These are phyloP conservation scores for Collybia mongolica DNA, from an alignment of 768 basidiomycete species.

Conservation along the genomic window DNA sequence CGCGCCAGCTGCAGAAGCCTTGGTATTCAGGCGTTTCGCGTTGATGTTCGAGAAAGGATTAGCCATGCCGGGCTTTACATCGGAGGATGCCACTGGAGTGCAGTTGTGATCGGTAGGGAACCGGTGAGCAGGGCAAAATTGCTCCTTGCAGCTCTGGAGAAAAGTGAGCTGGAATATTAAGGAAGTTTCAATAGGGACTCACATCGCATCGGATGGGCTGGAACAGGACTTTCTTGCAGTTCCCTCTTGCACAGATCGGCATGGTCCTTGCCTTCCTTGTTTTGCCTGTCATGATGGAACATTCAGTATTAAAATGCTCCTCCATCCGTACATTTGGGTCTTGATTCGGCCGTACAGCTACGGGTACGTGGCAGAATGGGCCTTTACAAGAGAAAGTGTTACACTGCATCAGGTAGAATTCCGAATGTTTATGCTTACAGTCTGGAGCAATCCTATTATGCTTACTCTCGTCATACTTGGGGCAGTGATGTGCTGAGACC, in stretches of 20 bases:
- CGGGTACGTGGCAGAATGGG: slow-evolving; percentile 74
- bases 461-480: slow-evolving; percentile 68
- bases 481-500: slow-evolving; percentile 64
- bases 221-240: slow-evolving; percentile 74
- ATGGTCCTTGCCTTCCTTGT: slow-evolving; percentile 39
- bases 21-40: slow-evolving; percentile 38
- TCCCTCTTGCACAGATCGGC: slow-evolving; percentile 58
- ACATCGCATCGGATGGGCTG: slow-evolving; percentile 76
- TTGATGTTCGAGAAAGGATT: slow-evolving; percentile 28
- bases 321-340: slow-evolving; percentile 86
- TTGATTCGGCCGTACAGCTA: slow-evolving; percentile 73
- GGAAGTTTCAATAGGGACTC: slow-evolving; percentile 25
- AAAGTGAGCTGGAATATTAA: not conserved
- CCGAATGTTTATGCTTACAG: slow-evolving; percentile 42
- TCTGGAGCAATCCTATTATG: slow-evolving; percentile 75
- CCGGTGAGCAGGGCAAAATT: slow-evolving; percentile 79
- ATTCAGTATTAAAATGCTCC: slow-evolving; percentile 63
- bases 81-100: slow-evolving; percentile 19
- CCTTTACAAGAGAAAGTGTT: slow-evolving; percentile 36
- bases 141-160: slow-evolving; percentile 61
- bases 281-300: slow-evolving; percentile 68
- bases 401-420: too few species aligned
- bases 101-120: slow-evolving; percentile 76
- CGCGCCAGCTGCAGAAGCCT: slow-evolving; percentile 32
- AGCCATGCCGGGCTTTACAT: slow-evolving; percentile 9